Conservation (phyloP, 176 grass and related monocot species). For the Calamus simplicifolius region DNA sequence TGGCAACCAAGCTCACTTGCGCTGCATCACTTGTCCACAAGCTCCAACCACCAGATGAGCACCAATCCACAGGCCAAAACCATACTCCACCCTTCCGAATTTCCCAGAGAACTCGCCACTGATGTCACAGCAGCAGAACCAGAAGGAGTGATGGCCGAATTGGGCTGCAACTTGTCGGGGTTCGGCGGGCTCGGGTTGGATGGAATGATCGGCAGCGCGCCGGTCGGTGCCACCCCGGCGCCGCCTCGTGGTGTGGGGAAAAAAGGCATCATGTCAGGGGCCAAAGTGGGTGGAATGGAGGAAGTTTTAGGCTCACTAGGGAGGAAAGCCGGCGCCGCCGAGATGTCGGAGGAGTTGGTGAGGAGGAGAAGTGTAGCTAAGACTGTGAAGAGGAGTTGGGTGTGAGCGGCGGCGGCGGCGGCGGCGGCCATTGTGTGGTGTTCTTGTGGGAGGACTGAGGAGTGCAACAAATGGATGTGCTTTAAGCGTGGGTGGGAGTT, state of each 20-base stretch:
- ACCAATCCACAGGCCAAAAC: background rate
- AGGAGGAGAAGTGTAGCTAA: too few species aligned
- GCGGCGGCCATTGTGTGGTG: too few species aligned
- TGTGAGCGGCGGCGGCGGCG: too few species aligned
- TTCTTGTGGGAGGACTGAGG: too few species aligned
- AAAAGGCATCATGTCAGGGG: slow-evolving; percentile 4
- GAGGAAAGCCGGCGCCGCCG: slow-evolving; percentile 25
- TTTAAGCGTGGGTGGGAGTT: too few species aligned
- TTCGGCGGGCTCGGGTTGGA: slow-evolving; percentile 92
- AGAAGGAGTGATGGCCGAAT: slow-evolving; percentile 45
- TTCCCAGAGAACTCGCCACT: slow-evolving; percentile 15
- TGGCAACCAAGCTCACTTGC: background rate
- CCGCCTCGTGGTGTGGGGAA: slow-evolving; percentile 10
- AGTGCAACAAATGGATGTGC: too few species aligned
- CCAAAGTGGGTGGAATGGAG: slow-evolving; percentile 33
- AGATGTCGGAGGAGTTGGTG: slow-evolving; percentile 15
- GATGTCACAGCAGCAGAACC: slow-evolving; percentile 30
- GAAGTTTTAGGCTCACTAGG: background rate
- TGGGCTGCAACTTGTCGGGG: slow-evolving; percentile 63
- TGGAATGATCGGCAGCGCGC: slow-evolving; percentile 47
- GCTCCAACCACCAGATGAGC: slow-evolving; percentile 1
- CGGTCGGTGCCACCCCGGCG: slow-evolving; percentile 18
- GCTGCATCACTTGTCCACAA: background rate
- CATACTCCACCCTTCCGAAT: slow-evolving; percentile 2
- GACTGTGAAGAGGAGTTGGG: too few species aligned